Percentiles rank a stretch among this genome's conserved stretches.
phyloP scores from a whole-genome alignment of 768 basidiomycete species.

The Hortiboletus flavorubellus region DNA sequence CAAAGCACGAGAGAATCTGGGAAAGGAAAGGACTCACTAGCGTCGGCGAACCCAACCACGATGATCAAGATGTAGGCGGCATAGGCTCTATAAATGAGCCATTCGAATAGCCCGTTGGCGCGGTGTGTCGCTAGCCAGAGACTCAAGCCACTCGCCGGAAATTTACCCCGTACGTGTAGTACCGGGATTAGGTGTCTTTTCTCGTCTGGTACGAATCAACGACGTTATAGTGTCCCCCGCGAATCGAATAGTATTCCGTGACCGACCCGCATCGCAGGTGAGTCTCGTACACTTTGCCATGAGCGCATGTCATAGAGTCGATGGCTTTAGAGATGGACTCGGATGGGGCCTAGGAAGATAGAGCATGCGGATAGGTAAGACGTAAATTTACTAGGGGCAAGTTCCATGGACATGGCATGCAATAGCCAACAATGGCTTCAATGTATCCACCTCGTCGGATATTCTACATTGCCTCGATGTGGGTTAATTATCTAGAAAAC shows the following conservation, averaged over 20 bases:
- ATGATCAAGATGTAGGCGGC: slow-evolving; percentile 75
- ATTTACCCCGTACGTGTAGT: slow-evolving; percentile 75
- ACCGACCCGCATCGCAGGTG: slow-evolving; percentile 40
- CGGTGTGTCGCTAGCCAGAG: neutral
- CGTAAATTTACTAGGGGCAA: slow-evolving; percentile 70
- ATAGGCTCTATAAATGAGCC: slow-evolving; percentile 45
- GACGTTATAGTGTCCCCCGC: slow-evolving; percentile 67
- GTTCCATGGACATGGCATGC: slow-evolving; percentile 71
- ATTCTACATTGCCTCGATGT: slow-evolving; percentile 42
- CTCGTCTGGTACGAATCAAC: slow-evolving; percentile 62
- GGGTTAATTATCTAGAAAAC: neutral
- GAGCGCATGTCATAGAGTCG: neutral
- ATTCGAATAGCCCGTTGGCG: slow-evolving; percentile 3
- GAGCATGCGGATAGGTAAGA: slow-evolving; percentile 82
- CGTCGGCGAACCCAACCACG: slow-evolving; percentile 77
- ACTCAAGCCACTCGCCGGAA: slow-evolving; percentile 43
- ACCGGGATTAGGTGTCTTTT: slow-evolving; percentile 68
- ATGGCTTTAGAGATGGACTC: slow-evolving; percentile 8
- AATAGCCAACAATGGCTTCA: slow-evolving; percentile 72
- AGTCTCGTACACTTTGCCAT: neutral
- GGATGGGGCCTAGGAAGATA: slow-evolving; percentile 80
- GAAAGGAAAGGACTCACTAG: slow-evolving; percentile 42
- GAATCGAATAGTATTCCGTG: slow-evolving; percentile 74
- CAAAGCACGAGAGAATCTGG: neutral
- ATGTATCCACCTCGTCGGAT: slow-evolving; percentile 84